Evolutionary conservation across 2,329 filamentous ascomycete species (phyloP).

Genomic region (Colletotrichum karsti): DNA sequence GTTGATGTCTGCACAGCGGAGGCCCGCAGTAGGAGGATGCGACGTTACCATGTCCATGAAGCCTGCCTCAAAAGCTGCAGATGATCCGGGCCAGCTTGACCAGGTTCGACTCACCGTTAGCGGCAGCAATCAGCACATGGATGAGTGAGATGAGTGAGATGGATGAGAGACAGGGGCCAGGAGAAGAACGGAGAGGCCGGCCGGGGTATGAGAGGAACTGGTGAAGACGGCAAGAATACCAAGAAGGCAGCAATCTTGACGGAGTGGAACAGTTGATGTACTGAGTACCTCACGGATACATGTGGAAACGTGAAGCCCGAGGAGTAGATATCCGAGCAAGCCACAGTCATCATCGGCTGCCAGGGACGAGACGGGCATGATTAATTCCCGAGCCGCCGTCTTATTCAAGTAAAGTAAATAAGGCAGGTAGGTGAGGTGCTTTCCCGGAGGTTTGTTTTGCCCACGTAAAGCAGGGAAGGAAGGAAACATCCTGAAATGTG

Average conservation of each 20-base stretch:
- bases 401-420: too few relatives aligned
- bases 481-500: too few relatives aligned
- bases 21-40: not conserved
- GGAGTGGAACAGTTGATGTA: not conserved
- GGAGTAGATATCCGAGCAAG: not conserved
- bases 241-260: too few relatives aligned
- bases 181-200: not conserved
- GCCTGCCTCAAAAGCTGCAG: too few relatives aligned
- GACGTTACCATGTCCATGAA: not conserved
- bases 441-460: not conserved
- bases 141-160: not conserved
- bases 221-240: too few relatives aligned
- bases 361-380: not conserved
- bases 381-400: not conserved
- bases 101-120: not conserved
- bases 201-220: too few relatives aligned
- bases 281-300: too few relatives aligned
- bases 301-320: too few relatives aligned
- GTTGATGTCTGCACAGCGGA: not conserved
- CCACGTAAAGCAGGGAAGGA: too few relatives aligned
- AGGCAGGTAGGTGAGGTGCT: too few relatives aligned
- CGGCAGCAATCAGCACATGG: not conserved
- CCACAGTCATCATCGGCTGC: slow-evolving; percentile 11
- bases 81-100: not conserved
- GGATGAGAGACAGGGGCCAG: not conserved